Conservation (phyloP, 2,329 filamentous ascomycete genomes). For the Penicillium brasilianum region DNA sequence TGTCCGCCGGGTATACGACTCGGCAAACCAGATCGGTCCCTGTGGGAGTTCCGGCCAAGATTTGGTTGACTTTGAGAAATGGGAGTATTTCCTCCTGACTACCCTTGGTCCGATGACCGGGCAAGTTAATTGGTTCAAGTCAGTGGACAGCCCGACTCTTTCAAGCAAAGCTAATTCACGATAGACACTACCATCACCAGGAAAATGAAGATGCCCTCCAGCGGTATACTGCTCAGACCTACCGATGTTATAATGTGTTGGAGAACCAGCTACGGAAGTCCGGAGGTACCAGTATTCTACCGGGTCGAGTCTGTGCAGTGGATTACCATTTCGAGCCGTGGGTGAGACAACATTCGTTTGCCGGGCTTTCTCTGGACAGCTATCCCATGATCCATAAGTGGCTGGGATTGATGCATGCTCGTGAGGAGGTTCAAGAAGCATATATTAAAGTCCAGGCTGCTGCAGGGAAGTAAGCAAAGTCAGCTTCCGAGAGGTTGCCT, state of each 20-base stretch:
- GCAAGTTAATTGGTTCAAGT: constrained; percentile 49
- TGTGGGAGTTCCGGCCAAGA: constrained; percentile 41
- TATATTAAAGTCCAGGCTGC: constrained; percentile 41
- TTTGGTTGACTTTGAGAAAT: constrained; percentile 53
- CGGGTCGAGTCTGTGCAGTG: constrained; percentile 44
- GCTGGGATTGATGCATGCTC: constrained; percentile 42
- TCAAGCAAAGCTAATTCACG: not conserved
- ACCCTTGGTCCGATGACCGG: constrained; percentile 51
- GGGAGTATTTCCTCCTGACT: constrained; percentile 51
- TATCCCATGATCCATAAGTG: constrained; percentile 49
- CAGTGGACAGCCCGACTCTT: constrained; percentile 1
- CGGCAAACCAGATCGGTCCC: constrained; percentile 45
- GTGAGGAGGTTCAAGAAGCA: constrained; percentile 48
- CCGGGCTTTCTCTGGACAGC: constrained; percentile 46
- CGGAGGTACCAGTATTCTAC: constrained; percentile 45
- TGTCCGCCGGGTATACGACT: constrained; percentile 49
- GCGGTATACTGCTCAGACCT: constrained; percentile 47
- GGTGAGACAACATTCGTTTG: constrained; percentile 46
- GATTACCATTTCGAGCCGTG: constrained; percentile 52
- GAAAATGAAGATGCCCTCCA: constrained; percentile 51
- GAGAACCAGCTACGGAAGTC: constrained; percentile 50
- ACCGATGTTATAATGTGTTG: constrained; percentile 50
- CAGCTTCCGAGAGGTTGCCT: not conserved
- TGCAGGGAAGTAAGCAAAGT: constrained; percentile 1
- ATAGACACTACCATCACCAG: constrained; percentile 44